Evolutionary conservation across 2,329 filamentous ascomycete species (phyloP), one percentile per base, ranked within the genome.

Genomic region (Stemphylium beticola): DNA sequence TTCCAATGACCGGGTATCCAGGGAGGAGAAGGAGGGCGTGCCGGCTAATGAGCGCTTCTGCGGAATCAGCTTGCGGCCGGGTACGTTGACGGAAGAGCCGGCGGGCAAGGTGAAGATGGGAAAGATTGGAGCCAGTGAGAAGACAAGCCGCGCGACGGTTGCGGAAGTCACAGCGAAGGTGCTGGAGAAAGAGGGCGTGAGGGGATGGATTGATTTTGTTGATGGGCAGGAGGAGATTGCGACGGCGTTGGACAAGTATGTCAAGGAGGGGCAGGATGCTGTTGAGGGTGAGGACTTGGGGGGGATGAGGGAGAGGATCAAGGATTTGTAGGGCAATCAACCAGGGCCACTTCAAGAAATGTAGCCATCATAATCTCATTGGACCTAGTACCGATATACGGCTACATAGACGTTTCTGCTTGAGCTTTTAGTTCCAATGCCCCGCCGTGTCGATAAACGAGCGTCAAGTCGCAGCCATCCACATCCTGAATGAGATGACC

Each of bases 171-270:
- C 82, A 38, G 80, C 79, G 62, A 70, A 66, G 57, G 73, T 83
- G 56, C 62, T 85, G 68, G 80, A 79, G 15, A 76, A 77, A 11
- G 76, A 76, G 18, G 79, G 80, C 60, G 77, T 75, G 20, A 76
- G 75, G 34, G 82, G 83, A 0, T 85, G 82, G 81, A 75, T 79
- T 66, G 83, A 85, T 76, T 67, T 85, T 58, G 57, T 84, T 40
- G 77, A 80, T 62, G 83, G 82, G 3, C 74, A 82, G 17, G 78
- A 82, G 53, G 66, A 62, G 0, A 74, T 83, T 41, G 74, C 74
- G 6, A 69, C 72, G 43, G 82, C 81, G 12, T 77, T 84, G 18
- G 76, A 80, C 56, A 74, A 73, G 58, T 70, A 81, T 55, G 76
- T 76, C 1, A 76, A 64, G 61, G 77, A 79, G 40, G 73, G 74